These are phyloP conservation scores for Gossypium herbaceum DNA, from an alignment of 345 rosid species.

Conservation along the genomic window DNA sequence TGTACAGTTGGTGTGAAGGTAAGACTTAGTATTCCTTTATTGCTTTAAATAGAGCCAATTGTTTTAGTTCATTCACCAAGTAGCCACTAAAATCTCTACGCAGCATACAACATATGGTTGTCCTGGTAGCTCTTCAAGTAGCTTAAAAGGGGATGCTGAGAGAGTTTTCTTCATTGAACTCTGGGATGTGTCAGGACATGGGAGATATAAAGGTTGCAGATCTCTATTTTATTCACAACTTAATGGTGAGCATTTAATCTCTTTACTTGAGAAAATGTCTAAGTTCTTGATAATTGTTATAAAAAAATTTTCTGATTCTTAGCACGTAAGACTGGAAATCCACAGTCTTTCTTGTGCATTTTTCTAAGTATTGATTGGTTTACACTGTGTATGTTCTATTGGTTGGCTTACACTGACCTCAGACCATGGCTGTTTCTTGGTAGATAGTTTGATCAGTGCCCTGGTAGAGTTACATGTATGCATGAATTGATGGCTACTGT, in stretches of 20 bases:
- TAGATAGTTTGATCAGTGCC: background rate
- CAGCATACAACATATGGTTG: slow-evolving; percentile 79
- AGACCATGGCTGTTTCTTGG: background rate
- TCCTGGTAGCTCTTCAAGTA: slow-evolving; percentile 86
- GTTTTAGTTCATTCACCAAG: slow-evolving; percentile 18
- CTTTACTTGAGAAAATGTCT: background rate
- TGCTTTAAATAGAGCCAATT: slow-evolving; percentile 2
- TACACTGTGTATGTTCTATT: background rate
- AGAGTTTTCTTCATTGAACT: slow-evolving; percentile 97
- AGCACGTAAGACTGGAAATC: background rate
- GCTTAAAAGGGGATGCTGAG: slow-evolving; percentile 79
- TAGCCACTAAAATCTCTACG: slow-evolving; percentile 14
- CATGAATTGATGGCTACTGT: background rate
- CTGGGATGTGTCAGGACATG: slow-evolving; percentile 99
- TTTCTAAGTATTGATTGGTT: background rate
- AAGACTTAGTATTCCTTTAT: slow-evolving; percentile 11
- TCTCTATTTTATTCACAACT: slow-evolving; percentile 89
- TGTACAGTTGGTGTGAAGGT: slow-evolving; percentile 98
- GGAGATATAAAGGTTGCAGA: slow-evolving; percentile 91
- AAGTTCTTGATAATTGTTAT: slow-evolving; percentile 7
- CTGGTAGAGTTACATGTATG: background rate
- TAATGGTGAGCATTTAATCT: slow-evolving; percentile 53
- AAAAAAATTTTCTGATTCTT: background rate
- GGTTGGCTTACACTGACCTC: background rate
- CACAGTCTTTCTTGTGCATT: background rate